A percentile compares a stretch with the other conserved stretches of the same genome.
These are phyloP conservation scores for Funneliformis geosporum DNA, from an alignment of 192 early-diverging fungal genomes.

Conservation along the genomic window DNA sequence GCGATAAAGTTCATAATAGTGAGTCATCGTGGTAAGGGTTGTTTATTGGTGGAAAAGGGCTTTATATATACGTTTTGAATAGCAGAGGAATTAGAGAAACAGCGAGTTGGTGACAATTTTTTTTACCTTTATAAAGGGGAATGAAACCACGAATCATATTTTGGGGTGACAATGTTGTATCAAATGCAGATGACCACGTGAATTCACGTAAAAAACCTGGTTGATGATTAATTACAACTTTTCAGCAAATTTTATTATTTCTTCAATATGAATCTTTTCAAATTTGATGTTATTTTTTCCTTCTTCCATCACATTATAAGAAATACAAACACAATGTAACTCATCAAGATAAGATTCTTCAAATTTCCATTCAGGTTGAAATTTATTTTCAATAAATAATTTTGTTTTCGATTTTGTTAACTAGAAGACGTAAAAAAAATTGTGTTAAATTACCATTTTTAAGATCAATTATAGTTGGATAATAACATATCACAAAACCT, in stretches of 20 bases:
- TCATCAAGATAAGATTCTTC: conserved; percentile 29
- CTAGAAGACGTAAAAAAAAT: conserved; percentile 16
- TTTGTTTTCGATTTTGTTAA: conserved; percentile 9
- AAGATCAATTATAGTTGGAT: neutral
- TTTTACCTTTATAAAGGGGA: neutral
- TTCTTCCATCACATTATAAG: neutral
- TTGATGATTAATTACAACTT: neutral
- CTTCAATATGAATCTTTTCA: conserved; percentile 13
- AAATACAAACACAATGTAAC: conserved; percentile 12
- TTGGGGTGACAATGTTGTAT: no score
- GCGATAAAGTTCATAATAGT: conserved; percentile 75
- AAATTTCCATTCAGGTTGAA: conserved; percentile 21
- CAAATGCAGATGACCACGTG: neutral
- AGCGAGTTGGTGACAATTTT: neutral
- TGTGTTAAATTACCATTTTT: neutral
- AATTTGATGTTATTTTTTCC: neutral
- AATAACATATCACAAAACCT: conserved; percentile 9
- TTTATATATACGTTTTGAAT: neutral
- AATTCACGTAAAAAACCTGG: neutral
- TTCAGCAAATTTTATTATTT: neutral
- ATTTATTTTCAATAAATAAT: conserved; percentile 13
- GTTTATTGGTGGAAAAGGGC: neutral
- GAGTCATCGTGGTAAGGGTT: conserved; percentile 39
- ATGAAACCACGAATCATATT: no score
- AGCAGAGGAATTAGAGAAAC: neutral